Conservation (phyloP, 139 green algal genomes). For the Volvox reticuliferus region DNA sequence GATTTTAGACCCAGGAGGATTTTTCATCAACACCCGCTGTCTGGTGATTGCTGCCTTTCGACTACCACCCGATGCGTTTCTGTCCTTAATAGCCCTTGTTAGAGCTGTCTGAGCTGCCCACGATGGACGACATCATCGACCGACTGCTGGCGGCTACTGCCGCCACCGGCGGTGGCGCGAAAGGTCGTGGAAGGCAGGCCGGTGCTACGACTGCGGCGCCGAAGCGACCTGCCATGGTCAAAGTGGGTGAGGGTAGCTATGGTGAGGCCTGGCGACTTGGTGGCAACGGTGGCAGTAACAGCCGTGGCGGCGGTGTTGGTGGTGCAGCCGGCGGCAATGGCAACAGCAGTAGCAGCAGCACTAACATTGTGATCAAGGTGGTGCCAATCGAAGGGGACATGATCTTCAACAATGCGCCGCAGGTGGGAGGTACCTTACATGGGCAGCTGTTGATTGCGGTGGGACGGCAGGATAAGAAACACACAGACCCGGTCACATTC, state of each 20-base stretch:
- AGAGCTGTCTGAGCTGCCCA: conserved; percentile 49
- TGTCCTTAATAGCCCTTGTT: background rate
- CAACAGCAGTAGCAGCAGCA: too few relatives aligned
- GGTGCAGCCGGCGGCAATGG: background rate
- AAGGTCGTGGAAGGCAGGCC: background rate
- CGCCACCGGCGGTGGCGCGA: background rate
- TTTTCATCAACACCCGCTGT: too few relatives aligned
- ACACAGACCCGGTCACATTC: too few relatives aligned
- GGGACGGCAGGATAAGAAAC: too few relatives aligned
- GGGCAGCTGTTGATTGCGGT: too few relatives aligned
- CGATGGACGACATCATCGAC: conserved; percentile 73
- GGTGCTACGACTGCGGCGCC: background rate
- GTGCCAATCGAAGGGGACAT: conserved; percentile 92
- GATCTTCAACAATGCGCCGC: conserved; percentile 83
- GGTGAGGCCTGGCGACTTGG: conserved; percentile 78
- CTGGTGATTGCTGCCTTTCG: too few relatives aligned
- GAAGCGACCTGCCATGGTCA: background rate
- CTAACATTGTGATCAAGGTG: conserved; percentile 87
- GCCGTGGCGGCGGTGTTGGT: conserved; percentile 49
- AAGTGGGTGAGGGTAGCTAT: conserved; percentile 92
- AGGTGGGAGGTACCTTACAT: conserved; percentile 46
- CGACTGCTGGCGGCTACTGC: background rate
- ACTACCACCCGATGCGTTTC: background rate
- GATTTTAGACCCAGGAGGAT: too few relatives aligned
- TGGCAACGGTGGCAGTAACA: background rate